A percentile compares a stretch with the other conserved stretches of the same genome.
phyloP scores from a whole-genome alignment of 345 rosid species.

The Mallotus nudiflorus region DNA sequence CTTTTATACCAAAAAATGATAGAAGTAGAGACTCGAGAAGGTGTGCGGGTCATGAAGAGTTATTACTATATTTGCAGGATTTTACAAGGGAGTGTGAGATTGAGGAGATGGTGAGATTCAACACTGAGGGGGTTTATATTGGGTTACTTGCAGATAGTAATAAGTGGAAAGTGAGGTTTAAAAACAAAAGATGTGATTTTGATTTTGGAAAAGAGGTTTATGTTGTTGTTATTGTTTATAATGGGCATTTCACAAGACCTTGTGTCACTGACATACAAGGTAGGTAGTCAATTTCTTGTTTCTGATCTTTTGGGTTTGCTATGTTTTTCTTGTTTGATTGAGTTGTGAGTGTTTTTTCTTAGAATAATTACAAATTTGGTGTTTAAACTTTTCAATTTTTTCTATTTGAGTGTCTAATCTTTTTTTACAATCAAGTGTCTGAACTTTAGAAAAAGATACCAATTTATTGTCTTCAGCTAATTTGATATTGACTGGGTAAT shows the following conservation, averaged over 20 bases:
- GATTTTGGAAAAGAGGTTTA: conserved; percentile 41
- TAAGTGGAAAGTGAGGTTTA: conserved; percentile 62
- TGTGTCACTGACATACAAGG: conserved; percentile 66
- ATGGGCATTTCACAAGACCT: conserved; percentile 69
- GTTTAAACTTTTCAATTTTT: too few species aligned
- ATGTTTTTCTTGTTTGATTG: background rate
- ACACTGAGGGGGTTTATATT: conserved; percentile 53
- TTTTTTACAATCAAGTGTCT: too few species aligned
- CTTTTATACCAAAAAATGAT: conserved; percentile 43
- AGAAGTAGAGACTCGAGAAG: conserved; percentile 59
- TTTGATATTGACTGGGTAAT: too few species aligned
- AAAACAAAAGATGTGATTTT: conserved; percentile 22
- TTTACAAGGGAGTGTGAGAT: conserved; percentile 59
- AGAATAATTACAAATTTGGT: too few species aligned
- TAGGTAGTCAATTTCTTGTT: conserved; percentile 2
- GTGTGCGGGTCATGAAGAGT: conserved; percentile 70
- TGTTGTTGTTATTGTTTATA: conserved; percentile 74
- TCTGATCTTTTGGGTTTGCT: background rate
- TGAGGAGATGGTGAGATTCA: conserved; percentile 63
- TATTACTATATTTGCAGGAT: conserved; percentile 55
- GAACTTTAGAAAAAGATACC: too few species aligned
- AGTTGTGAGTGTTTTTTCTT: too few species aligned
- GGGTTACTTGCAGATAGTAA: conserved; percentile 27
- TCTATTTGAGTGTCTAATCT: too few species aligned
- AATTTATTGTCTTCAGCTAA: too few species aligned